Conservation (phyloP, 2,329 filamentous ascomycete genomes). For the Fusarium phyllophilum region DNA sequence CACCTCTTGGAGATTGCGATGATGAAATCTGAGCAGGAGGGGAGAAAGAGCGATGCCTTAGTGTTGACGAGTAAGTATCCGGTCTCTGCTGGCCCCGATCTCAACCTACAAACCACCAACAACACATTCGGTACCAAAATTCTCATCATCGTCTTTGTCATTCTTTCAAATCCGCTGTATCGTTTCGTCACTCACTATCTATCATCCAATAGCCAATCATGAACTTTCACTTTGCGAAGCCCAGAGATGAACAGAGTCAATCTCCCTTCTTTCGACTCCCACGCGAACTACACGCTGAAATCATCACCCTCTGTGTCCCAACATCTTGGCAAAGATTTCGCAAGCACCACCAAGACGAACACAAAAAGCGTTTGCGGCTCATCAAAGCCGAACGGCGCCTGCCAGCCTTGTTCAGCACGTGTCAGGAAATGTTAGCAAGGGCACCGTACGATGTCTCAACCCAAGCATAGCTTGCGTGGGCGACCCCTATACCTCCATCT, state of each 20-base stretch:
- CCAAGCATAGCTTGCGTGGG: neutral
- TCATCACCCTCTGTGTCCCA: neutral
- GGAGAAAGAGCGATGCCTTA: neutral
- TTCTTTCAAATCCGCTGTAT: neutral
- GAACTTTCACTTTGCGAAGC: neutral
- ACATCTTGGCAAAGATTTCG: neutral
- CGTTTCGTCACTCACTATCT: neutral
- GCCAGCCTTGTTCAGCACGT: neutral
- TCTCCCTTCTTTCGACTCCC: neutral
- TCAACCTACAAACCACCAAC: neutral
- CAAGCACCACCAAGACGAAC: neutral
- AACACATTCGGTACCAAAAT: neutral
- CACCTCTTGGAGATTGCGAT: neutral
- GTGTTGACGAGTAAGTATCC: neutral
- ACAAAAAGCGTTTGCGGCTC: neutral
- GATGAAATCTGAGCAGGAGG: neutral
- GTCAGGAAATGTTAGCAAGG: neutral
- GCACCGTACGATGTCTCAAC: neutral
- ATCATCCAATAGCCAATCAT: neutral
- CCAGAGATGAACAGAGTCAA: neutral
- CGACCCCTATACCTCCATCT: neutral
- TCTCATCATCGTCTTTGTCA: neutral
- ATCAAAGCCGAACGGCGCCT: neutral
- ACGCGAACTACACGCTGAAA: neutral
- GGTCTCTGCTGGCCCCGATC: neutral